Evolutionary conservation across 2,329 filamentous ascomycete genomes (phyloP), one percentile per base, ranked within the genome.

Genomic region (Penicillium sp.): DNA sequence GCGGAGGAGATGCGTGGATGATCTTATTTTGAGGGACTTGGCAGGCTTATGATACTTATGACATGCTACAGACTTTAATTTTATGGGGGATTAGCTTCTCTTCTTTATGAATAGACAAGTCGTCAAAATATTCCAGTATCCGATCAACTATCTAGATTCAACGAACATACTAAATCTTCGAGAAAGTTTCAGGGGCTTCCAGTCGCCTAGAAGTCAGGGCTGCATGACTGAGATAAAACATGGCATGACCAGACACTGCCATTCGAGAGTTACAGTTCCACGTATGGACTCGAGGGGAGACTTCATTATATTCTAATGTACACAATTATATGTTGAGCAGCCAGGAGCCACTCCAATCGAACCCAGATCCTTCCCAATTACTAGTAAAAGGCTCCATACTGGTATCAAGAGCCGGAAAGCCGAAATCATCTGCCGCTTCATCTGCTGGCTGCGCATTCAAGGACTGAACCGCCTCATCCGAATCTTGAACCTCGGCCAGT

Each of bases 261-360:
- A 30, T 30, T 30, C 28, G 15, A 42, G 17, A 42, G 9, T 19
- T 42, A 8, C 7, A 3, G 47, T 2, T 33, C 17, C 22, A 12
- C 1, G 4, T 33, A 19, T 19, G 26, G 33, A 15, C 15, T 56
- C 30, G 38, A 56, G 53, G 10, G 19, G 53, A 22, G 53, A 45
- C 28, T 56, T 33, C 24, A 15, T 28, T 12, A 13, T 49, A 26
- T 37, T 47, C 9, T 26, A 47, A 4, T n/a, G n/a, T 38, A 26
- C 19, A 47, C 15, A 28, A 26, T 62, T 44, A 71, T 33, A 70
- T 24, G 63, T 68, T 70, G 8, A 71, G 64, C 15, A 70, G 37
- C 69, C 68, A 71, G 6, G 69, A 70, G 10, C 69, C 68, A 61
- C 67, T 70, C 69, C 69, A 71, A 50, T 71, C 69, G 60, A 71